These are phyloP conservation scores for Biscogniauxia sp. DNA, from an alignment of 2,329 filamentous ascomycete species.

Conservation along the genomic window DNA sequence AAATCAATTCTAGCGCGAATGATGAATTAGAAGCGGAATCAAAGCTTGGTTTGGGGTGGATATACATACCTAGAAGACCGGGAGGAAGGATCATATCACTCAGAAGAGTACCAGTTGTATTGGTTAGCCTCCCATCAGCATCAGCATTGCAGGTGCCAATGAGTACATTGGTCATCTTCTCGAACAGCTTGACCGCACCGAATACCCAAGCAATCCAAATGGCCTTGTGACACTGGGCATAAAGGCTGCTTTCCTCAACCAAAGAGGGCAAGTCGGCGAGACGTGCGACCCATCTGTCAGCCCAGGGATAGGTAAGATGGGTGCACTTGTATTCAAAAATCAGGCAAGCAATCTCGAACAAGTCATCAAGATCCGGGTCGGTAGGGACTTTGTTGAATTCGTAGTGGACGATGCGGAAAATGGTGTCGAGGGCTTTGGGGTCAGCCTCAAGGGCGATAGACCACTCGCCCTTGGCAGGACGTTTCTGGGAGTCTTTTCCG, in stretches of 20 bases:
- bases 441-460: slow-evolving; percentile 18
- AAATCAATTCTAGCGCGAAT: slow-evolving; percentile 13
- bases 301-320: slow-evolving; percentile 27
- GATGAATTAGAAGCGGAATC: not conserved
- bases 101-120: slow-evolving; percentile 16
- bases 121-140: slow-evolving; percentile 19
- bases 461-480: slow-evolving; percentile 1
- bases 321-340: slow-evolving; percentile 21
- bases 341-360: slow-evolving; percentile 21
- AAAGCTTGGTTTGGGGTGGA: not conserved
- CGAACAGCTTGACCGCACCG: slow-evolving; percentile 21
- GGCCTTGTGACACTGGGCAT: slow-evolving; percentile 20
- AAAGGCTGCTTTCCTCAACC: slow-evolving; percentile 2
- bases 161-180: slow-evolving; percentile 23
- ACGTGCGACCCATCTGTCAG: slow-evolving; percentile 15
- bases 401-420: slow-evolving; percentile 27
- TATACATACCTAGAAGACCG: slow-evolving; percentile 20
- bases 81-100: slow-evolving; percentile 22
- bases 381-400: slow-evolving; percentile 19
- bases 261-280: slow-evolving; percentile 4
- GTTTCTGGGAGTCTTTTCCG: not conserved
- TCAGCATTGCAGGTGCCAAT: slow-evolving; percentile 21
- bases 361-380: slow-evolving; percentile 14
- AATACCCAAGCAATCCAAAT: slow-evolving; percentile 25
- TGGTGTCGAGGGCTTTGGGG: slow-evolving; percentile 13